Evolutionary conservation across 2,329 filamentous ascomycete species (phyloP), one percentile per base, ranked within the genome.

Genomic region (Fusarium compactum): DNA sequence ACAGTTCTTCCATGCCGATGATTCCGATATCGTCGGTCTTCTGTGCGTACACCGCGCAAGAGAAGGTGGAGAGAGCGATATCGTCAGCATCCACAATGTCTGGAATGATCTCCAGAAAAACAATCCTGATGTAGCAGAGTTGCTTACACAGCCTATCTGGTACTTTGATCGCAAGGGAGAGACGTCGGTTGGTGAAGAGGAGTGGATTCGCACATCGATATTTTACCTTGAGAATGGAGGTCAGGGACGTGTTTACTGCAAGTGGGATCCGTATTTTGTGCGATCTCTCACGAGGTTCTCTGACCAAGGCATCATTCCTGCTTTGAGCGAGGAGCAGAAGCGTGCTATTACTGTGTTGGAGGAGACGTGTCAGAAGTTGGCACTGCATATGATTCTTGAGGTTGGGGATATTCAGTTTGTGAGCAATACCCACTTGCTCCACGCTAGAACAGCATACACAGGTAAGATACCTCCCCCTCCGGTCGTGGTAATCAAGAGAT

Each of bases 121-220:
- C 77, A 86, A 92, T 25, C 93, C 93, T 0, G 93, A 95, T 75
- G 91, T 97, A 3, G 91, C 93, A 1, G 89, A 92, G 78, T 85
- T 90, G 8, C 84, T 97, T 56, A 91, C 92, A 2, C 82, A 90
- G 78, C 93, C 94, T 1, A 89, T 94, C 69, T 97, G 94, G 94
- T 96, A 97, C 82, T 95, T 97, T 79, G 94, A 97, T 80, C 91
- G 94, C 58, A 97, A 97, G 83, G 94, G 94, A 14, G 94, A 97
- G 83, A 89, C 88, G 2, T 92, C 89, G 24, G 82, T 85, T 16
- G 93, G 92, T 15, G 86, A 97, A 80, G 88, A 95, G 58, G 89
- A 90, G 61, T 97, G 90, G 81, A 92, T 93, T 74, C 85, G 86
- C 45, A 89, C 91, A 32, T 86, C 88, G 15, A 88, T 97, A 20